Conservation (phyloP, 208 protist genomes). For the Phytomonas sp. region DNA sequence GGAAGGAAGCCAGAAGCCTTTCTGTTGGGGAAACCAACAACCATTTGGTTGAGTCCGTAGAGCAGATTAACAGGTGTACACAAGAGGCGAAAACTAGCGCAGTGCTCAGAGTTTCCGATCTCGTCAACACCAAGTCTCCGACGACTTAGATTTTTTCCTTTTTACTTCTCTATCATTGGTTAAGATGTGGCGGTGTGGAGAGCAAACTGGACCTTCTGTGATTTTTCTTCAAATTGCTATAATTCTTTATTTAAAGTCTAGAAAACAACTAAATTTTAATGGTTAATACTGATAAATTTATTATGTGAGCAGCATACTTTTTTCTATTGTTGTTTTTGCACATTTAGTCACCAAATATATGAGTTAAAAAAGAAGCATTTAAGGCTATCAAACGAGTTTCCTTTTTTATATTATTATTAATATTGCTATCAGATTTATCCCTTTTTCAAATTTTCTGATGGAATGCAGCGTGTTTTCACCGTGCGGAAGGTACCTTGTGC, state of each 20-base stretch:
- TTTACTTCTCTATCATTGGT: neutral
- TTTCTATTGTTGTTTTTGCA: neutral
- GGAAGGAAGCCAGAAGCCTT: conserved; percentile 12
- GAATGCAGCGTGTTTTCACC: conserved; percentile 69
- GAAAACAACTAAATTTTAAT: neutral
- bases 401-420: conserved; percentile 9
- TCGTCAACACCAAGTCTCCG: neutral
- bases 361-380: neutral
- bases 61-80: conserved; percentile 12
- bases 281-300: neutral
- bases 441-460: conserved; percentile 9
- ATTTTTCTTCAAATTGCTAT: neutral
- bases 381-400: neutral
- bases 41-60: conserved; percentile 31
- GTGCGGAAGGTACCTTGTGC: conserved; percentile 61
- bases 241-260: neutral
- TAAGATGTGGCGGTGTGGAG: neutral
- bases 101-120: conserved; percentile 7
- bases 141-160: neutral
- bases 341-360: neutral
- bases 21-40: conserved; percentile 33
- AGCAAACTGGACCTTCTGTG: neutral
- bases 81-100: conserved; percentile 16
- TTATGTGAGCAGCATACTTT: neutral
- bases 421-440: conserved; percentile 1